Base-by-base conservation (phyloP, 2,329 filamentous ascomycete genomes). In the Pestalotiopsis sp. region DNA sequence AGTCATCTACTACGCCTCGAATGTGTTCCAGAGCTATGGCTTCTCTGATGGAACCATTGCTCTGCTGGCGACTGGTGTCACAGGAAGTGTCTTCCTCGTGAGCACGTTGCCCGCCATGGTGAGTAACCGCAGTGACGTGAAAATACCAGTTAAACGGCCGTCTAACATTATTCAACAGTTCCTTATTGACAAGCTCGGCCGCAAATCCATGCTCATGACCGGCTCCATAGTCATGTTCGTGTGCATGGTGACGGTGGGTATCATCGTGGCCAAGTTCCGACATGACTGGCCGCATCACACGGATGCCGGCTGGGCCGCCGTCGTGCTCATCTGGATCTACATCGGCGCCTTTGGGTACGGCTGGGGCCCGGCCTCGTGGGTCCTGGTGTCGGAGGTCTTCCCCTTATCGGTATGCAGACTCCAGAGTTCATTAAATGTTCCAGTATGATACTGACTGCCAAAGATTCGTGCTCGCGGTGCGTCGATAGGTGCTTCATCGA, bases 381-480 rank as follows among this genome's bases (percentile, higher is more conserved):
- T 79, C 3, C 77, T 85, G 72, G 76, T 85, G 0, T 75, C 83
- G 5, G 90, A 92, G 73, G 87, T 92, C 11, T 92, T 91, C 75
- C 87, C 90, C 0, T 84, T 84, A 0, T 87, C 85, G 2, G 31
- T 36, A 36, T 36, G 31, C 7, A 36, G 27, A 31, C 27, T 31
- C 27, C 27, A 31, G 31, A 36, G 6, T 36, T 36, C 2, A 36
- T 36, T 0, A 9, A 36, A 2, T 3, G 1, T 36, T 36, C 31
- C 9, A 36, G 31, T 9, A 36, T 36, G 7, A 9, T 36, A 36
- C 31, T 36, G 1, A 36, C 31, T 2, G 0, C 31, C 31, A 36
- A 36, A 36, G 31, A 80, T 90, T 0, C 82, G 90, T 11, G 88
- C 89, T 1, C 91, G 92, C 75, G 90, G 90, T 31, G 87, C 90